phyloP scores from a whole-genome alignment of 495 filamentous ascomycete species.

The Aspergillus avenaceus region DNA sequence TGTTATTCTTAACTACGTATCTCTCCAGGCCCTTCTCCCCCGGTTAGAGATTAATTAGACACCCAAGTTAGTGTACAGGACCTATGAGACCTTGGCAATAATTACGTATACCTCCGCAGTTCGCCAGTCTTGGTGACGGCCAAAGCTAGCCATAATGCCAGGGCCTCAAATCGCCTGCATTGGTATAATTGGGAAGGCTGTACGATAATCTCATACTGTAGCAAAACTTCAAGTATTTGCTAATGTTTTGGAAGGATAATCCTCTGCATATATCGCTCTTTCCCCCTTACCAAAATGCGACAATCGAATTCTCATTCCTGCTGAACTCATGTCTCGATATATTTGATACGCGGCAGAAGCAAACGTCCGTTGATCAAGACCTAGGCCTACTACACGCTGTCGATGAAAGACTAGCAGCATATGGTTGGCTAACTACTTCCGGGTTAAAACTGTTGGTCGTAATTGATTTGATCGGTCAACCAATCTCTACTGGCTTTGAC shows the following conservation, averaged over 20 bases:
- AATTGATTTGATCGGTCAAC: conserved; percentile 75
- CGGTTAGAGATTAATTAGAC: too few relatives aligned
- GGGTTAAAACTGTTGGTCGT: conserved; percentile 84
- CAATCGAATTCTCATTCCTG: conserved; percentile 84
- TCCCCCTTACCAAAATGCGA: conserved; percentile 60
- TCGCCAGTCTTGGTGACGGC: too few relatives aligned
- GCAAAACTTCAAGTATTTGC: background rate
- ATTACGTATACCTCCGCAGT: too few relatives aligned
- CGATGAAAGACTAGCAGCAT: conserved; percentile 85
- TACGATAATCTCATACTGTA: conserved; percentile 45
- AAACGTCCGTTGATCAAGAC: conserved; percentile 68
- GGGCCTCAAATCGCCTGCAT: conserved; percentile 72
- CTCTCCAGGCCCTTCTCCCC: too few relatives aligned
- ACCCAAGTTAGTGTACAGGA: too few relatives aligned
- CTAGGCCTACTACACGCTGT: conserved; percentile 87
- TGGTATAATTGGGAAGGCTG: conserved; percentile 87
- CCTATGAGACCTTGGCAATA: too few relatives aligned
- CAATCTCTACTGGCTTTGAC: conserved; percentile 18
- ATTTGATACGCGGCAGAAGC: conserved; percentile 75
- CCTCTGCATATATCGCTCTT: conserved; percentile 92
- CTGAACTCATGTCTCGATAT: conserved; percentile 89
- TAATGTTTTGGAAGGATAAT: conserved; percentile 65
- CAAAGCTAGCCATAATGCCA: conserved; percentile 29
- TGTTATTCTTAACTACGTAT: too few relatives aligned
- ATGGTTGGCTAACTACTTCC: conserved; percentile 97